Conservation (phyloP, 768 basidiomycete genomes). For the Tylopilus subfusipes region DNA sequence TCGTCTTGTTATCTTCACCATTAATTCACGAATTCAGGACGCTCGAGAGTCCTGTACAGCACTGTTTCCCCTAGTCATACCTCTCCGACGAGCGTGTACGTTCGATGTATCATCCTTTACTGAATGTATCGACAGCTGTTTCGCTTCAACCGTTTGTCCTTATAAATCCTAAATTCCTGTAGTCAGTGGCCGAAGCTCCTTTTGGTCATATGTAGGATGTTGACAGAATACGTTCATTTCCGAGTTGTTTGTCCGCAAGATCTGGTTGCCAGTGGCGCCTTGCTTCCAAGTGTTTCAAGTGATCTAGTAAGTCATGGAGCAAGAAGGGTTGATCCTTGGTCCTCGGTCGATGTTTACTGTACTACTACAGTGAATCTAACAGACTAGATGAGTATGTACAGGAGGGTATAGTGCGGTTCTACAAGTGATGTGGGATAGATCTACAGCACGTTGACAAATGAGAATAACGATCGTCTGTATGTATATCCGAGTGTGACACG, state of each 20-base stretch:
- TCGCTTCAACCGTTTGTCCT: slow-evolving; percentile 6
- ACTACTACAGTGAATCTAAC: slow-evolving; percentile 5
- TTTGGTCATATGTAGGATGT: background rate
- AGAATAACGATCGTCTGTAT: slow-evolving; percentile 1
- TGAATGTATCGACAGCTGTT: slow-evolving; percentile 29
- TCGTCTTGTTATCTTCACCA: slow-evolving; percentile 16
- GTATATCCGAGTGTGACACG: slow-evolving; percentile 12
- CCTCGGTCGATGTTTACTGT: background rate
- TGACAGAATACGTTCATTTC: background rate
- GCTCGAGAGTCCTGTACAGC: background rate
- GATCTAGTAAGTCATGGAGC: too few species aligned
- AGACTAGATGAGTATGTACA: slow-evolving; percentile 5
- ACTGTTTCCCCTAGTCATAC: slow-evolving; percentile 16
- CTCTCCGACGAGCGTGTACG: slow-evolving; percentile 3
- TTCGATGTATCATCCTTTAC: slow-evolving; percentile 5
- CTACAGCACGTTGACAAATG: slow-evolving; percentile 21
- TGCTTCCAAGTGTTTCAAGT: background rate
- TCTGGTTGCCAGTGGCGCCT: background rate
- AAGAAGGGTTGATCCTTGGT: background rate
- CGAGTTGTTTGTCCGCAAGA: background rate
- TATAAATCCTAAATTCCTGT: slow-evolving; percentile 11
- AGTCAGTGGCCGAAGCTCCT: background rate
- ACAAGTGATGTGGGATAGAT: slow-evolving; percentile 11
- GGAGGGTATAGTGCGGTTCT: slow-evolving; percentile 3
- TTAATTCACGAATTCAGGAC: slow-evolving; percentile 11